Evolutionary conservation across 73 alveolate genomes (phyloP).

Genomic region (Paramecium sonneborni): DNA sequence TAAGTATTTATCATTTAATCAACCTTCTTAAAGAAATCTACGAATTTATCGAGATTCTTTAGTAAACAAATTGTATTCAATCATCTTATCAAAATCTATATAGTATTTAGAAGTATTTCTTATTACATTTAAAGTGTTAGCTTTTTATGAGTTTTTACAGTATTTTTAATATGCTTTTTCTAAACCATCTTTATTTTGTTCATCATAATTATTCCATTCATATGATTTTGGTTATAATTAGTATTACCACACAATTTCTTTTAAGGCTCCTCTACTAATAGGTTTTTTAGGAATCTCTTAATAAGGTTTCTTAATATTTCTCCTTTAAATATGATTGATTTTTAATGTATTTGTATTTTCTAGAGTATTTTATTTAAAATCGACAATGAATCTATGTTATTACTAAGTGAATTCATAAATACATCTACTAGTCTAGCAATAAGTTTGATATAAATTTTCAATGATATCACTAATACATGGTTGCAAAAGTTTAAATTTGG

Average conservation of each 20-base stretch:
- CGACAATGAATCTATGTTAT: slow-evolving; percentile 16
- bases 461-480: background rate
- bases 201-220: slow-evolving; percentile 1
- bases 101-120: background rate
- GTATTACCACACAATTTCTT: background rate
- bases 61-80: background rate
- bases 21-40: background rate
- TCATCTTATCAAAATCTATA: background rate
- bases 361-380: background rate
- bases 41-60: background rate
- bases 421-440: background rate
- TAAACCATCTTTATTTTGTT: background rate
- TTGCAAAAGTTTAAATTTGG: background rate
- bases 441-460: background rate
- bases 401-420: background rate
- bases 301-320: background rate
- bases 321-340: background rate
- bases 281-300: background rate
- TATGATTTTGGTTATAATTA: background rate
- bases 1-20: background rate
- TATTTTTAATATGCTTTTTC: slow-evolving; percentile 11
- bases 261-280: background rate
- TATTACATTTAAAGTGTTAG: background rate
- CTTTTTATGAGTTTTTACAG: background rate
- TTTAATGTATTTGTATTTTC: background rate